Evolutionary conservation across 768 basidiomycete species (phyloP).

Genomic region (Dentipellis sp.): DNA sequence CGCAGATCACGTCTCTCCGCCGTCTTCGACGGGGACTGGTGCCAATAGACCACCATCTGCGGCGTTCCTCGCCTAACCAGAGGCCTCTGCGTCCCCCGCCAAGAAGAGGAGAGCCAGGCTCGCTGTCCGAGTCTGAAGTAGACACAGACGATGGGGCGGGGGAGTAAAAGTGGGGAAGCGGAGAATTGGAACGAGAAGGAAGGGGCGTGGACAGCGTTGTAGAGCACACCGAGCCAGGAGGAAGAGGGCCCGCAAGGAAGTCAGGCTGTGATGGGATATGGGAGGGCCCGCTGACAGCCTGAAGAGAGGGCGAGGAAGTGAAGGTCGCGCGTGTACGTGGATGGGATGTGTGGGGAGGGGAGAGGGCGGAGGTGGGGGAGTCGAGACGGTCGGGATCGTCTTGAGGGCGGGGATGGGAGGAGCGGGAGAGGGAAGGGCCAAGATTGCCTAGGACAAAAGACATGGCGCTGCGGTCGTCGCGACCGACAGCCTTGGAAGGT

Average conservation of each 20-base stretch:
- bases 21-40: constrained; percentile 39
- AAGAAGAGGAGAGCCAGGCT: constrained; percentile 32
- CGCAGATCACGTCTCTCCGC: constrained; percentile 32
- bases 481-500: not conserved
- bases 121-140: constrained; percentile 55
- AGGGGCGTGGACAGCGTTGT: constrained; percentile 37
- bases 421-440: not conserved
- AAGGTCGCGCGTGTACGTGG: constrained; percentile 13
- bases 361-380: not conserved
- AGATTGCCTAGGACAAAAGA: not conserved
- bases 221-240: constrained; percentile 19
- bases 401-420: not conserved
- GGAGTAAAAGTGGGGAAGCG: constrained; percentile 44
- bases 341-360: not conserved
- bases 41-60: constrained; percentile 46
- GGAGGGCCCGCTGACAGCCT: not conserved
- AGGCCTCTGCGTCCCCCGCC: constrained; percentile 26
- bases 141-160: constrained; percentile 42
- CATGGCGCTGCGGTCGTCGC: not conserved
- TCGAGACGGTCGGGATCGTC: not conserved
- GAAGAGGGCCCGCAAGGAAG: not conserved
- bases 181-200: constrained; percentile 56
- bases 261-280: not conserved
- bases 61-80: constrained; percentile 27
- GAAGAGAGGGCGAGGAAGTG: not conserved